Evolutionary conservation across 306 rosid species (phyloP).

Genomic region (Castanea sativa): DNA sequence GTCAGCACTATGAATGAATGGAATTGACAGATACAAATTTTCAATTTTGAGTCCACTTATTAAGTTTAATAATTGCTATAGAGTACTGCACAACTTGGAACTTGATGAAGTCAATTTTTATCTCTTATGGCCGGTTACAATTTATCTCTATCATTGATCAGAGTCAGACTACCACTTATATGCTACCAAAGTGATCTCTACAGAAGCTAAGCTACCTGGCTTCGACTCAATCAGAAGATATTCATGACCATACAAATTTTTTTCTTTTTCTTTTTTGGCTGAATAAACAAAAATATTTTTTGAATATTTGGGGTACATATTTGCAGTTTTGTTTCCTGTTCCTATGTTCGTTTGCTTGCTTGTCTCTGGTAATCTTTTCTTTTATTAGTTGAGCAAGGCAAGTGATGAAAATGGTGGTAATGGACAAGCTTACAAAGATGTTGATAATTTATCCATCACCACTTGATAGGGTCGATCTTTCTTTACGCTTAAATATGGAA

Average conservation of each 20-base stretch:
- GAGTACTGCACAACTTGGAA: not conserved
- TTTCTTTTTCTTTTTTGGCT: not conserved
- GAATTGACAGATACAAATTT: not conserved
- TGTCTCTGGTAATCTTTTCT: not conserved
- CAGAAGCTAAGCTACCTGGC: slow-evolving; percentile 32
- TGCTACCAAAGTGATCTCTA: slow-evolving; percentile 41
- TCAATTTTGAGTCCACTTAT: not conserved
- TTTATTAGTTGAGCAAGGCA: not conserved
- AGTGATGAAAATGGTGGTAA: not conserved
- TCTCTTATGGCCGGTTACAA: slow-evolving; percentile 17
- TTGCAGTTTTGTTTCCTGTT: not conserved
- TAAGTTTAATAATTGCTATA: not conserved
- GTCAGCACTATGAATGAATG: not conserved
- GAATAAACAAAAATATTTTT: not conserved
- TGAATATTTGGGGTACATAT: not conserved
- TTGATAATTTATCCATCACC: not conserved
- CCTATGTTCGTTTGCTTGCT: not conserved
- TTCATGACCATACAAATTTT: not conserved
- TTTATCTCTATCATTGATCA: slow-evolving; percentile 49
- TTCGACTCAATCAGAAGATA: slow-evolving; percentile 18
- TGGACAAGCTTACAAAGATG: not conserved
- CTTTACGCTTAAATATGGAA: not conserved
- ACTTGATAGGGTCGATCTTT: not conserved
- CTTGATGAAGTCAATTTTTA: not conserved
- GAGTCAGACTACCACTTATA: slow-evolving; percentile 35